phyloP scores from a whole-genome alignment of 2,329 filamentous ascomycete genomes.

The Penicillium sp. region DNA sequence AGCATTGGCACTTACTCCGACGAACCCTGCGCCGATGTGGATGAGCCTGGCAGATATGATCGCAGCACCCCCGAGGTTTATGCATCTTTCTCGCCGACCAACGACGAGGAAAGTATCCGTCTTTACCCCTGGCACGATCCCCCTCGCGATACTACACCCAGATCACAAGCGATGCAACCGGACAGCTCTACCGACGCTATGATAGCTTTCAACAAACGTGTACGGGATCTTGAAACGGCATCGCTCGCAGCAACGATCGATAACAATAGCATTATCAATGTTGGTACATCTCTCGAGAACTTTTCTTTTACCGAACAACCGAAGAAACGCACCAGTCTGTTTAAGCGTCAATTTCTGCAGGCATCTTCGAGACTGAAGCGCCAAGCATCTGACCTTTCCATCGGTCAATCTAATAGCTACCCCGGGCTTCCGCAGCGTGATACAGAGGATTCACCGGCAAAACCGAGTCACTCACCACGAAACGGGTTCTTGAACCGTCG shows the following conservation, averaged over 20 bases:
- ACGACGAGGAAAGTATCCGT: slow-evolving; percentile 30
- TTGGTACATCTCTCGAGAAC: slow-evolving; percentile 44
- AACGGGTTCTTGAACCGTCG: slow-evolving; percentile 35
- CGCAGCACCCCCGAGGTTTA: slow-evolving; percentile 16
- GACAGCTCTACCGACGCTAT: slow-evolving; percentile 56
- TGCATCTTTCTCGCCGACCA: slow-evolving; percentile 19
- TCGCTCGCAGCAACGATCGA: slow-evolving; percentile 57
- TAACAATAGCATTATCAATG: slow-evolving; percentile 46
- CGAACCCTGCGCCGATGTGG: slow-evolving; percentile 26
- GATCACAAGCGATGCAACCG: slow-evolving; percentile 45
- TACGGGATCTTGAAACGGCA: slow-evolving; percentile 52
- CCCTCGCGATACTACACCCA: slow-evolving; percentile 28
- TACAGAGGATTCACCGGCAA: slow-evolving; percentile 24
- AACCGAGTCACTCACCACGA: slow-evolving; percentile 35
- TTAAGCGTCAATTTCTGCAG: slow-evolving; percentile 43
- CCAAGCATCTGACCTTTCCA: slow-evolving; percentile 33
- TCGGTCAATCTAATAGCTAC: slow-evolving; percentile 29
- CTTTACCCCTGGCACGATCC: slow-evolving; percentile 51
- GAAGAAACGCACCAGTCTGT: slow-evolving; percentile 47
- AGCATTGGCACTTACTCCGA: slow-evolving; percentile 25
- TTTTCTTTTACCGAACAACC: slow-evolving; percentile 36
- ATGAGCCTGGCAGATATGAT: slow-evolving; percentile 24
- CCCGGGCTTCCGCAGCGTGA: slow-evolving; percentile 18
- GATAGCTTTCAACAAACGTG: slow-evolving; percentile 49
- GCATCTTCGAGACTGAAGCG: slow-evolving; percentile 49